These are phyloP conservation scores for Leccinum olivaceopallidum DNA, from an alignment of 768 basidiomycete species.

Conservation along the genomic window DNA sequence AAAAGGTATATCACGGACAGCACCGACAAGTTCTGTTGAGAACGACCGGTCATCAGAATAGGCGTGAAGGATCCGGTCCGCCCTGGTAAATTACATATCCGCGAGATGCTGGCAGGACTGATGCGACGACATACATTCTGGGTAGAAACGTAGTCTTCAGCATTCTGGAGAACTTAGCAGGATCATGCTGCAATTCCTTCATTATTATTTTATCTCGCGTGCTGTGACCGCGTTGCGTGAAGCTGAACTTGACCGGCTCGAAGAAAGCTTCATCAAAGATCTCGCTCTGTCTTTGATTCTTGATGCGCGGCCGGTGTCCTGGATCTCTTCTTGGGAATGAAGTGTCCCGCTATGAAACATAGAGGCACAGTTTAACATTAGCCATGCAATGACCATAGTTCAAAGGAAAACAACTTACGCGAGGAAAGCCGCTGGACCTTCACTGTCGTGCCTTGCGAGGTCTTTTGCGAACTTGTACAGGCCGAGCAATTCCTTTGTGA, in stretches of 20 bases:
- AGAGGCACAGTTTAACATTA: no score
- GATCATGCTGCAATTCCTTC: constrained; percentile 9
- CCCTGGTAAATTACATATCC: constrained; percentile 20
- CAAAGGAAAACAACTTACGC: no score
- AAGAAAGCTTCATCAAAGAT: constrained; percentile 1
- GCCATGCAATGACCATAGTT: no score
- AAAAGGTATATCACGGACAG: constrained; percentile 34
- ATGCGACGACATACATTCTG: not conserved
- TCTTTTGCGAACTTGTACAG: constrained; percentile 20
- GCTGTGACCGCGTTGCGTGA: not conserved
- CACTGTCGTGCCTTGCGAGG: constrained; percentile 20
- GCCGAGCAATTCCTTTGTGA: no score
- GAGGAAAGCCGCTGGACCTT: constrained; percentile 3
- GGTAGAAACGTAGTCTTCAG: constrained; percentile 4
- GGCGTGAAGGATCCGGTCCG: constrained; percentile 42
- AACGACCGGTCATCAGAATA: constrained; percentile 52
- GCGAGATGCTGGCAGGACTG: not conserved
- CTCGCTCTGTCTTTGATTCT: constrained; percentile 21
- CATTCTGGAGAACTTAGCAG: constrained; percentile 5
- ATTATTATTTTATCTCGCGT: constrained; percentile 5
- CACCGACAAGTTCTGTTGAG: constrained; percentile 56
- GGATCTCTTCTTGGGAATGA: not conserved
- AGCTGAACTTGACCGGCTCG: not conserved
- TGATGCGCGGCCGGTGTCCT: constrained; percentile 23
- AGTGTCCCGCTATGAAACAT: no score